Base-by-base conservation (phyloP, 805 yeast species). In the Saturnispora sanitii region DNA sequence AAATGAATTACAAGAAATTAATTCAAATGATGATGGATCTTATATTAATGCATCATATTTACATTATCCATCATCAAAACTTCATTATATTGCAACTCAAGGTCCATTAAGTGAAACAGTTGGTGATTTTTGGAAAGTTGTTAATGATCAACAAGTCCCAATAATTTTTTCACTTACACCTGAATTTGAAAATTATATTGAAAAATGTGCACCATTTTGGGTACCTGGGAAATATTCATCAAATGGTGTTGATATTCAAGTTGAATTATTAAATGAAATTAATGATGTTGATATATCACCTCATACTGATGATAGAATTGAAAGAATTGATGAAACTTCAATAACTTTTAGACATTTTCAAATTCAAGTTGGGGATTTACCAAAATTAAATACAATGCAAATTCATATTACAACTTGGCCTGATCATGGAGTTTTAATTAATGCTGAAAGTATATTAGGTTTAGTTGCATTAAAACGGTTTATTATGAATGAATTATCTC, bases 11-110 rank as follows among this genome's bases (percentile, higher is more conserved):
- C 29, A 4, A 33, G 32, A 27, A 18, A 36, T 35, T 15, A 17
- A 55, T 40, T 37, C 50, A 21, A 58, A 54, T 35, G 41, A 64
- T 41, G 84, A 79, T 56, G 41, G 52, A 1, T 51, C 57, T 3
- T 88, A 88, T 57, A 85, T 88, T 51, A 88, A 88, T 61, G 98
- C 97, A 0, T 84, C 88, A 19, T 82, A 84, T 61, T 60, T 84
- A 35, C 43, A 66, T 49, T 53, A 68, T 53, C 44, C 66, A 55
- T 42, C 61, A 49, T 51, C 70, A 32, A 37, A 51, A 4, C 44
- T 61, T 30, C 68, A 71, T 31, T 82, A 80, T 54, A 83, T 88
- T 51, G 96, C 95, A 0, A 73, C 94, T 1, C 96, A 90, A 58
- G 98, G 96, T 2, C 98, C 98, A 2, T 59, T 83, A 44, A 57